Conservation (phyloP, 2,329 filamentous ascomycete species). For the Pseudocercospora cruenta region DNA sequence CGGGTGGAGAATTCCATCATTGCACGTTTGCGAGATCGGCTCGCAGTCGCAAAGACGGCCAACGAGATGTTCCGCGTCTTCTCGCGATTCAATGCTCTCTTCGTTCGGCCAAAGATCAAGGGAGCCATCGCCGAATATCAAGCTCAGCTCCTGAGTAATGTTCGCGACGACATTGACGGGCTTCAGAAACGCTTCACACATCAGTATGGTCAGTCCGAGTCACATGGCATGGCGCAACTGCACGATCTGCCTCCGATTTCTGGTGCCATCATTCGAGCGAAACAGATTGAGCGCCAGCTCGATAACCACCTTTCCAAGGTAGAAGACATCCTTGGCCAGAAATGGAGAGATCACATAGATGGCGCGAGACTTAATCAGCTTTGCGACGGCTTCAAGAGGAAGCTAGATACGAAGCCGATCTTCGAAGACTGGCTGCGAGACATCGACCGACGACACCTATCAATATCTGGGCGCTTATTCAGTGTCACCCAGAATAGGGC, state of each 20-base stretch:
- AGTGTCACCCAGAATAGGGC: slow-evolving; percentile 84
- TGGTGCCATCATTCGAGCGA: slow-evolving; percentile 95
- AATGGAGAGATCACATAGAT: slow-evolving; percentile 93
- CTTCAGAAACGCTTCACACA: slow-evolving; percentile 98
- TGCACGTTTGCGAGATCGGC: slow-evolving; percentile 83
- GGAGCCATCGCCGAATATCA: slow-evolving; percentile 98
- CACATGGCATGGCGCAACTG: slow-evolving; percentile 96
- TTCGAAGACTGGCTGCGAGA: slow-evolving; percentile 96
- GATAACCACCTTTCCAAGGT: slow-evolving; percentile 98
- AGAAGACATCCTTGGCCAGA: slow-evolving; percentile 92
- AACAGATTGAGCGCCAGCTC: slow-evolving; percentile 94
- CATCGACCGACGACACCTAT: slow-evolving; percentile 83
- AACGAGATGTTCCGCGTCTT: slow-evolving; percentile 99
- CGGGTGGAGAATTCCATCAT: slow-evolving; percentile 99
- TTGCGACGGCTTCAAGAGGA: slow-evolving; percentile 91
- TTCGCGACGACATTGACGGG: slow-evolving; percentile 91
- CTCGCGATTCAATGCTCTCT: slow-evolving; percentile 98
- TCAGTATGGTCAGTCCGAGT: slow-evolving; percentile 97
- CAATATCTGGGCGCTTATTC: slow-evolving; percentile 90
- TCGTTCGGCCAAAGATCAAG: slow-evolving; percentile 97
- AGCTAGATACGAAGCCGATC: slow-evolving; percentile 89
- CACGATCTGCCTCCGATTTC: slow-evolving; percentile 94
- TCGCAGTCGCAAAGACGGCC: slow-evolving; percentile 93
- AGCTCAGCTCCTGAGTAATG: slow-evolving; percentile 95
- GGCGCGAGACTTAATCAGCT: slow-evolving; percentile 92